phyloP scores from a whole-genome alignment of 2,329 filamentous ascomycete species.

The Graphiopsis chlorocephala region DNA sequence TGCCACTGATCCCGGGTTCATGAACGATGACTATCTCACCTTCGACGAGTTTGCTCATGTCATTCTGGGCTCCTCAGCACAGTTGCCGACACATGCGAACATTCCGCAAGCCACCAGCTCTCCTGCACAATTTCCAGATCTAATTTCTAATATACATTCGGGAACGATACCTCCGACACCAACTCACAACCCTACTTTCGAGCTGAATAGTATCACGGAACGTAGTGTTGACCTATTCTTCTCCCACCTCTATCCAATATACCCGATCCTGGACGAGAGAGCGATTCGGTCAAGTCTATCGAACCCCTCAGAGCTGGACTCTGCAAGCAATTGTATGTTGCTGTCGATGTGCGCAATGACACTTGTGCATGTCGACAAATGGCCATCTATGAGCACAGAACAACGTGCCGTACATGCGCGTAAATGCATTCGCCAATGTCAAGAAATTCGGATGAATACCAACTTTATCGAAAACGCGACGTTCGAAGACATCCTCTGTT shows the following conservation, averaged over 20 bases:
- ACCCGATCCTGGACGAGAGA: constrained; percentile 15
- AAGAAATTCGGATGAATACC: constrained; percentile 12
- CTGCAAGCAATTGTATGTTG: constrained; percentile 14
- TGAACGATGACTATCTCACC: constrained; percentile 18
- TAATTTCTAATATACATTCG: not conserved
- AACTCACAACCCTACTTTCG: not conserved
- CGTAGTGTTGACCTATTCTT: constrained; percentile 20
- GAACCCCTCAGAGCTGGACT: not conserved
- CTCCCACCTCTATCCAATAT: constrained; percentile 19
- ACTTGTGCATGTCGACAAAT: constrained; percentile 17
- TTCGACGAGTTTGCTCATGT: constrained; percentile 22
- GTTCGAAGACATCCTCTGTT: constrained; percentile 18
- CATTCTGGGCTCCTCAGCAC: constrained; percentile 12
- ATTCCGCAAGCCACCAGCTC: not conserved
- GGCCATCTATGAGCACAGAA: constrained; percentile 19
- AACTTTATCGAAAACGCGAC: constrained; percentile 14
- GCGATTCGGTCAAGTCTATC: constrained; percentile 8
- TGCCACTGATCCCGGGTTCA: not conserved
- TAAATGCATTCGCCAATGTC: constrained; percentile 18
- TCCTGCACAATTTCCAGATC: not conserved
- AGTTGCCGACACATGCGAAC: not conserved
- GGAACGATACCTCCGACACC: constrained; percentile 6
- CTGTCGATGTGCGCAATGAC: constrained; percentile 21
- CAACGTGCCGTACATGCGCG: constrained; percentile 10
- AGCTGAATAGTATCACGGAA: constrained; percentile 5